Evolutionary conservation across 306 rosid genomes (phyloP), one percentile per base, ranked within the genome.

Genomic region (Erythrophleum fordii): DNA sequence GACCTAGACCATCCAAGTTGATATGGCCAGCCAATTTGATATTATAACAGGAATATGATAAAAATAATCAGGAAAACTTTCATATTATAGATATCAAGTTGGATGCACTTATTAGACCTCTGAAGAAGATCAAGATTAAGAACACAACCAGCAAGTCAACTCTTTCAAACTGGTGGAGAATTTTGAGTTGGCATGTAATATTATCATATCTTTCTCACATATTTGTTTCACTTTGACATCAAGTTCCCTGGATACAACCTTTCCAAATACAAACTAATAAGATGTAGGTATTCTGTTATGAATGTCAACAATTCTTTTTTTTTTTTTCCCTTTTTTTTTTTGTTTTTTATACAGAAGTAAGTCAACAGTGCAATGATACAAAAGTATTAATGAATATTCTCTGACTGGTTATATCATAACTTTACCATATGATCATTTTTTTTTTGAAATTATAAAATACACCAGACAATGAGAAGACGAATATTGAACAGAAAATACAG

Each of bases 1-100:
- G 58, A 62, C 25, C 31, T 48, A n/a, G 61, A 70, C 39, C 59
- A 83, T 69, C 44, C 52, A 28, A 74, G 77, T 35, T 81, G 78
- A 82, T 70, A 68, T 18, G 66, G 79, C 23, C 59, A 48, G 75
- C n/a, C 51, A 49, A 25, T 41, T 74, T 49, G 45, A 62, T 11
- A 75, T 48, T 23, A 44, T 29, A 16, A 70, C 23, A 74, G 37
- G 72, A 80, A 71, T 53, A 60, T 37, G 59, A 71, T 74, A 73
- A 16, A 73, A 69, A 31, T 61, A 35, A 51, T 29, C 78, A 68
- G 39, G 75, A 77, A 64, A 83, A 26, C 64, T 72, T 64, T 23
- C 70, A 76, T 72, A n/a, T 70, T 75, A 45, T 29, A 34, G 28
- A 71, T 11, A 73, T 60, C 17, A 75, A 59, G 52, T 37, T 39